Evolutionary conservation across 169 alveolate species (phyloP), one percentile per base, ranked within the genome.

Genomic region (Amoebophrya sp.): DNA sequence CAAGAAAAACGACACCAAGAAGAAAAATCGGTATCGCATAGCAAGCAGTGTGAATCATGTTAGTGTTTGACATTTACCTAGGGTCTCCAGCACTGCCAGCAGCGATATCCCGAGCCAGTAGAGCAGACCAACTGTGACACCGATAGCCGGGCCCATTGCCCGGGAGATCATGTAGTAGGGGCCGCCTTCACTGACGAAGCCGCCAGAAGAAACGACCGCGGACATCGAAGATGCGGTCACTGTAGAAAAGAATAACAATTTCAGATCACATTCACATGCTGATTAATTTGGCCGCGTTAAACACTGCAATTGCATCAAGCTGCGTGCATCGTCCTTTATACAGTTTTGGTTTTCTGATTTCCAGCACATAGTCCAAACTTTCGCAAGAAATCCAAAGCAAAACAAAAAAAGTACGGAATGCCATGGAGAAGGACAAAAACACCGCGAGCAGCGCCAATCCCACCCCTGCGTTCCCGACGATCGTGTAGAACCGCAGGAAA

Each of bases 121-220:
- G 89, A 92, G 77, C 55, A 93, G 88, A 23, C 93, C 95, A 18
- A 93, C 93, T 55, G 93, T 91, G 1, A 93, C 95, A 35, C 95
- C 95, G 7, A 92, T 91, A 0, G 91, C 77, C 0, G 93, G 93
- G 12, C 95, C 95, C 32, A 93, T 32, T 7, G 95, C 92, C 0
- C 95, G 90, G 2, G 93, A 91, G 35, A 91, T 90, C 93, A 93
- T 93, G 91, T 93, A 92, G 89, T 93, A 93, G 2, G 94, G 94
- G 90, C 95, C 95, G 38, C 95, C 95, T 77, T 93, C 92, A 88
- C 92, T 77, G 54, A 93, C 93, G 23, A 92, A 39, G 2, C 93
- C 93, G 10, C 95, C 95, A 12, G 95, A 93, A 0, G 95, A 92
- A 47, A 92, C 95, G 55, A 93, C 91, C 35, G 95, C 95, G 33